Evolutionary conservation across 1,139 yeast species (phyloP).

Genomic region (Pichia cactophila): DNA sequence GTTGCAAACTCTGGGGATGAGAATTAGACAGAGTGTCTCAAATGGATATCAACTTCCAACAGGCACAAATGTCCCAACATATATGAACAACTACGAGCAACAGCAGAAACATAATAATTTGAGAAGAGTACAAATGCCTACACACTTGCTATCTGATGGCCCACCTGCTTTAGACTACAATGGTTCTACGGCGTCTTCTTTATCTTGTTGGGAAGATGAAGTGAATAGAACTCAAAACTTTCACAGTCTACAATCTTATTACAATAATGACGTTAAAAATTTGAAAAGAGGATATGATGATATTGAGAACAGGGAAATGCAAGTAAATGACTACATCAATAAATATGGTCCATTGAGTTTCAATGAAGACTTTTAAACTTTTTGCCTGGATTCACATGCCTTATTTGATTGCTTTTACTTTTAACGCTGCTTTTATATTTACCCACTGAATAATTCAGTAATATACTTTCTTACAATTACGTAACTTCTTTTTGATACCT

Average conservation of each 20-base stretch:
- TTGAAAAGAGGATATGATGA: conserved; percentile 13
- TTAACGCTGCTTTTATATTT: not conserved
- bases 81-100: conserved; percentile 13
- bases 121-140: conserved; percentile 50
- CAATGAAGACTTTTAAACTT: conserved; percentile 38
- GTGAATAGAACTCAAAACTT: conserved; percentile 6
- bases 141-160: conserved; percentile 15
- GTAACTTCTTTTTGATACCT: too few species aligned
- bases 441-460: not conserved
- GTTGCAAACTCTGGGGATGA: conserved; percentile 58
- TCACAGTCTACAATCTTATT: not conserved
- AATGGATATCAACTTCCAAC: conserved; percentile 45
- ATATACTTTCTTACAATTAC: too few species aligned
- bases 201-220: conserved; percentile 27
- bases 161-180: conserved; percentile 25
- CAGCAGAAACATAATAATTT: conserved; percentile 16
- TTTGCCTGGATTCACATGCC: not conserved
- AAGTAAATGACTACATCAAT: conserved; percentile 18
- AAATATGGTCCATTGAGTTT: conserved; percentile 40
- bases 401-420: not conserved
- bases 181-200: conserved; percentile 27
- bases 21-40: conserved; percentile 59
- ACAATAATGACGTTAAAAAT: not conserved
- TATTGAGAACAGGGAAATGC: conserved; percentile 10
- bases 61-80: conserved; percentile 1